Conservation (phyloP, 164 flowering plant species). For the Platanus orientalis region DNA sequence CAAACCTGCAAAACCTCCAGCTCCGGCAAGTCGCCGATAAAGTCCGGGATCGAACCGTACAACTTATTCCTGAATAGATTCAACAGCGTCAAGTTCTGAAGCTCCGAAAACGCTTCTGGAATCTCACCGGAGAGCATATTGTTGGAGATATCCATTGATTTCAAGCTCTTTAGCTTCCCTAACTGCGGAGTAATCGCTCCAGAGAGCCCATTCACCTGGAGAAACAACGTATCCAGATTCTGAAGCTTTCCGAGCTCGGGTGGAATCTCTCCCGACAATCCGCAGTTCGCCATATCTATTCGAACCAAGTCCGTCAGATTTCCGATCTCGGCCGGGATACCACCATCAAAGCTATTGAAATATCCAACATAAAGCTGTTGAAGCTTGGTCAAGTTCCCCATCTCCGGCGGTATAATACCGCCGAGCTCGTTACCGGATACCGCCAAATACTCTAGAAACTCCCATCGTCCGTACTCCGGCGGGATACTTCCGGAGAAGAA, state of each 20-base stretch:
- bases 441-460: no score
- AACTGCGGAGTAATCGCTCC: constrained; percentile 61
- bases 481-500: no score
- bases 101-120: constrained; percentile 53
- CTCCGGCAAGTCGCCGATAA: no score
- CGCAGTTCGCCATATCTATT: constrained; percentile 81
- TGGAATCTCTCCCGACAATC: constrained; percentile 60
- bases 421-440: constrained; percentile 83
- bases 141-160: constrained; percentile 88
- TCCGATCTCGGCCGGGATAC: constrained; percentile 75
- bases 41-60: no score
- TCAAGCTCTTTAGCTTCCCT: constrained; percentile 62
- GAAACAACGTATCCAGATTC: constrained; percentile 75
- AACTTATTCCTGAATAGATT: no score
- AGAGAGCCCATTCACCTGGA: constrained; percentile 63
- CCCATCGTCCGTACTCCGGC: no score
- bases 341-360: constrained; percentile 60
- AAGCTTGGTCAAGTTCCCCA: constrained; percentile 54
- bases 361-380: constrained; percentile 75
- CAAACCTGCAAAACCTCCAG: no score
- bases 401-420: no score
- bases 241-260: constrained; percentile 59
- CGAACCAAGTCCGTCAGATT: constrained; percentile 56
- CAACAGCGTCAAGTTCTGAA: no score
- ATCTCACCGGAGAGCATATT: constrained; percentile 74